Evolutionary conservation across 2,329 filamentous ascomycete genomes (phyloP).

Genomic region (Pseudogymnoascus sp.): DNA sequence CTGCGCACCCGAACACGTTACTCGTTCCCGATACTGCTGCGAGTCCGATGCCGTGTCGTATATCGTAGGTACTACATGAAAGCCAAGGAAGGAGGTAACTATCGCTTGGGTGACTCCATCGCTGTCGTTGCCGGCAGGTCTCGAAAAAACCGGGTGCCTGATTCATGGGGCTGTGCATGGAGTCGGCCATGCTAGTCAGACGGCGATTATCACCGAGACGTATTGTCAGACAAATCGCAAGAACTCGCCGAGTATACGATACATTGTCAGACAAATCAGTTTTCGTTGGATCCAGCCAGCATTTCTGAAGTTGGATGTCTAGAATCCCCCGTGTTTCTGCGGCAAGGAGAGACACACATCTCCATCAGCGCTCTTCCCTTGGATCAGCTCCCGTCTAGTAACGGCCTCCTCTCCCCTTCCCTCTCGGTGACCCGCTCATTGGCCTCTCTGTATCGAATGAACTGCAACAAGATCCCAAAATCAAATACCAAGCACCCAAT

Average conservation of each 20-base stretch:
- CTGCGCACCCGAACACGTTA: not conserved
- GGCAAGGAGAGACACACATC: not conserved
- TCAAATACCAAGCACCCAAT: slow-evolving; percentile 81
- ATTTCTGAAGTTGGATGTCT: not conserved
- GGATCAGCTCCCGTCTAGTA: not conserved
- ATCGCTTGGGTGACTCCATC: not conserved
- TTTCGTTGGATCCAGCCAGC: not conserved
- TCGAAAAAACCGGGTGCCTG: not conserved
- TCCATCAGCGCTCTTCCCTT: not conserved
- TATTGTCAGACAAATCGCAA: not conserved
- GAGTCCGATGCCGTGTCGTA: not conserved
- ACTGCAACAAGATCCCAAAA: slow-evolving; percentile 80
- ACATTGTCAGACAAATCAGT: not conserved
- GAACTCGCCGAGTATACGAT: not conserved
- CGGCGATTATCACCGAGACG: not conserved
- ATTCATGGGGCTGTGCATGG: not conserved
- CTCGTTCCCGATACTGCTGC: not conserved
- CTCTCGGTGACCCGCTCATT: not conserved
- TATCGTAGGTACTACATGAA: not conserved
- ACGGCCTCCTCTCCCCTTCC: slow-evolving; percentile 8
- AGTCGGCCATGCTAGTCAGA: not conserved
- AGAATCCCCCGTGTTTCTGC: not conserved
- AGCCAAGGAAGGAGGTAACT: not conserved
- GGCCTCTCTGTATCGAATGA: slow-evolving; percentile 63
- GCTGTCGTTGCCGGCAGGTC: not conserved